Evolutionary conservation across 345 rosid genomes (phyloP), one percentile per base, ranked within the genome.

Genomic region (Nasturtium officinale): DNA sequence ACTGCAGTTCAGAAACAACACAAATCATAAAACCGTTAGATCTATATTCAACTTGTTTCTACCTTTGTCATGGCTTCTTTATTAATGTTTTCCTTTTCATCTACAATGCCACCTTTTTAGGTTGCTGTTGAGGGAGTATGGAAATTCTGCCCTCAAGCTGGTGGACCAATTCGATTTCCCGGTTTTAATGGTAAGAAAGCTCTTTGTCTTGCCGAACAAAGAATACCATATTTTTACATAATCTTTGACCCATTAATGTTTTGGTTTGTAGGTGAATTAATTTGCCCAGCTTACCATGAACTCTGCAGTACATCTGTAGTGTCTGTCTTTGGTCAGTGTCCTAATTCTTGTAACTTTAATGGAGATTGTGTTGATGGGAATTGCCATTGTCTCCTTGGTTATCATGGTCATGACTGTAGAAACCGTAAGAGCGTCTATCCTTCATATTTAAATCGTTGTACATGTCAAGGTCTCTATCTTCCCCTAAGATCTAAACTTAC

Each of bases 91-190:
- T 46, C 28, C 18, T 70, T 18, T 18, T 29, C 21, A 6, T 65
- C 50, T n/a, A 18, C 23, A 38, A 71, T 63, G 46, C 63, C 16
- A 37, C 17, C 26, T 47, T 53, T 74, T 61, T 76, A 96, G 99
- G 90, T 96, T 82, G 96, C 99, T 62, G 99, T 96, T 69, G 99
- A 92, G 79, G 99, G 96, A 72, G 80, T 77, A 69, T 96, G 99
- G 99, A 92, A 87, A 81, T 82, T 69, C 25, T 96, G 99, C 79
- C 96, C 97, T 23, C 82, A 74, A 79, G 87, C 86, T 66, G 99
- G 99, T 50, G 98, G 98, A 56, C 88, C 91, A 26, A 80, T 92
- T 83, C 95, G 83, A 74, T 96, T 90, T 78, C 91, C 91, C 11
- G 92, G 96, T 67, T 92, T 92, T 78, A 90, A 92, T 61, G 98